These are phyloP conservation scores for Fragilaria radians DNA, from an alignment of 108 stramenopile species.

Conservation along the genomic window DNA sequence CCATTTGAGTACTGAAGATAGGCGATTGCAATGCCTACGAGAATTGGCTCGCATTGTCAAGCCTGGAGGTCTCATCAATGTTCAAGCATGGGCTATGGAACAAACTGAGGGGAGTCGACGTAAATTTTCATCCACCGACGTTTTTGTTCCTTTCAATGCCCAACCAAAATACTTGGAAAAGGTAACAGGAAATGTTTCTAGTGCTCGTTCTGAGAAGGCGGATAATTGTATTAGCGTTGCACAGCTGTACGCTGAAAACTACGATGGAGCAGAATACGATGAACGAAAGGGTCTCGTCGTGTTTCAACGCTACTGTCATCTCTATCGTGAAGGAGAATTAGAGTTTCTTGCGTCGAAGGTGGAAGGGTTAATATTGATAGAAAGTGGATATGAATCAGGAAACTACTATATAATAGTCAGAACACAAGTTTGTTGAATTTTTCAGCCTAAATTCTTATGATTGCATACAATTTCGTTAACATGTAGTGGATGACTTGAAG, in stretches of 20 bases:
- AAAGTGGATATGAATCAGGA: conserved; percentile 73
- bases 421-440: too few species aligned
- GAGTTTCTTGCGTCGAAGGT: conserved; percentile 52
- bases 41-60: conserved; percentile 84
- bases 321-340: conserved; percentile 92
- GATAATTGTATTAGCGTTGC: conserved; percentile 46
- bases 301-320: conserved; percentile 96
- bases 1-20: conserved; percentile 83
- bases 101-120: conserved; percentile 77
- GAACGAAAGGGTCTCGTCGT: conserved; percentile 85
- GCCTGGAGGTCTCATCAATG: conserved; percentile 75
- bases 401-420: conserved; percentile 81
- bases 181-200: conserved; percentile 3
- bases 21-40: conserved; percentile 77
- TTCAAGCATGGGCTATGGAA: conserved; percentile 98
- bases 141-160: conserved; percentile 97
- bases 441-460: too few species aligned
- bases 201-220: background rate
- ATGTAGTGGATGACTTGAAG: too few species aligned
- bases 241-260: conserved; percentile 60
- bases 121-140: conserved; percentile 85
- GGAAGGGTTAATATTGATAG: conserved; percentile 39
- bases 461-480: too few species aligned
- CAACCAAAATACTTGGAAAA: conserved; percentile 71
- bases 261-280: conserved; percentile 71